Base-by-base conservation (phyloP, 441 rosid genomes). In the Pelargonium myrrhifolium region DNA sequence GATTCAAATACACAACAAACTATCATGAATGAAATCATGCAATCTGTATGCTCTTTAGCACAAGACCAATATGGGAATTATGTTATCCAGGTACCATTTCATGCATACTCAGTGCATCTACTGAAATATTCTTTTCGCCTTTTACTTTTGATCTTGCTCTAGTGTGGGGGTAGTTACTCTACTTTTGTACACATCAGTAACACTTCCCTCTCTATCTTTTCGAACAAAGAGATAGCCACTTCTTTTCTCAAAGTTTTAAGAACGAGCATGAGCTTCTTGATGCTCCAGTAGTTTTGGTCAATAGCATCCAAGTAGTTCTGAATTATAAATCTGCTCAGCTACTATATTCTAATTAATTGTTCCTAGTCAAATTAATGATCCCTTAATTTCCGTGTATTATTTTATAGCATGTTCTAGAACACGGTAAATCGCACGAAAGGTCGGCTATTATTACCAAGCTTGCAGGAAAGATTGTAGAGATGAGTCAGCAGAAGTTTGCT, bases 401-500 rank as follows among this genome's bases (percentile, higher is more conserved):
- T n/a, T 55, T 58, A 73, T 86, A 89, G 94, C 96, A 89, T 78
- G 90, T 90, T 0, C 77, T 91, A 78, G 93, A 91, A 87, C 92
- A 87, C 35, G 97, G 97, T 67, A 87, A 89, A 63, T 85, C 93
- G 55, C 85, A 87, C 56, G 97, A 91, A 70, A 86, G 96, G 1
- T 86, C 97, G 28, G 76, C 87, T 42, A 89, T 91, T 45, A 89
- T 91, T 56, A 83, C 84, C 68, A 95, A 89, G 65, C 73, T 91
- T 74, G 92, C 97, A 6, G 97, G 97, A 68, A 89, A 86, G 78
- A 91, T 91, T 56, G 97, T 91, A 70, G 86, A 82, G 80, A 91
- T 91, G 96, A 90, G 97, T 82, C 97, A 89, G 75, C 97, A 90
- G 80, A 90, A 90, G 79, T 90, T 90, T 73, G 97, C 96, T 0